A percentile compares a stretch with the other conserved stretches of the same genome.
These are phyloP conservation scores for Cardiospermum halicacabum DNA, from an alignment of 345 rosid species.

Conservation along the genomic window DNA sequence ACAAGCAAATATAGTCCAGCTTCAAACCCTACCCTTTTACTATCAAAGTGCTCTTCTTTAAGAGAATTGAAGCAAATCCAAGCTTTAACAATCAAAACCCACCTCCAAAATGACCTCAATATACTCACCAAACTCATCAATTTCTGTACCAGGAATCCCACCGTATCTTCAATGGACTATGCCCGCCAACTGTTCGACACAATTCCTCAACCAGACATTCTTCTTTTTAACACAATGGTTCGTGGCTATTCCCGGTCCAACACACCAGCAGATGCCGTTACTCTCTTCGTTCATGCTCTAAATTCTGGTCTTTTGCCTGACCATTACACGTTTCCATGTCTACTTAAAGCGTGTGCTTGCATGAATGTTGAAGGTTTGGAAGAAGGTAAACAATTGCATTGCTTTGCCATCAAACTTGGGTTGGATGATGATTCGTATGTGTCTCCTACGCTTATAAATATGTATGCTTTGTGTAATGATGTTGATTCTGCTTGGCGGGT, in stretches of 20 bases:
- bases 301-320: slow-evolving; percentile 42
- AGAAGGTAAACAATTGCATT: slow-evolving; percentile 63
- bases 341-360: slow-evolving; percentile 52
- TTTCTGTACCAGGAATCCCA: slow-evolving; percentile 46
- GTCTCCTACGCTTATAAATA: slow-evolving; percentile 64
- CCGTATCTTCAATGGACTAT: slow-evolving; percentile 34
- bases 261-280: slow-evolving; percentile 35
- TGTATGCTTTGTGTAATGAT: slow-evolving; percentile 62
- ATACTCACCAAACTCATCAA: slow-evolving; percentile 54
- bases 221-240: slow-evolving; percentile 56
- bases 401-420: slow-evolving; percentile 48
- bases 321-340: slow-evolving; percentile 66
- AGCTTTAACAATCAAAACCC: slow-evolving; percentile 56
- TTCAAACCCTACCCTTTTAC: slow-evolving; percentile 29
- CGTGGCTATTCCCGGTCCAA: slow-evolving; percentile 59
- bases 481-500: slow-evolving; percentile 55
- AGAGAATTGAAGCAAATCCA: slow-evolving; percentile 69
- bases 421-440: slow-evolving; percentile 42
- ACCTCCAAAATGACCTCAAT: slow-evolving; percentile 39
- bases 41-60: slow-evolving; percentile 49
- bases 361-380: slow-evolving; percentile 33
- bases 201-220: slow-evolving; percentile 47
- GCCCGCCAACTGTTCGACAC: slow-evolving; percentile 60
- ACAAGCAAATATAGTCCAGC: slow-evolving; percentile 4
- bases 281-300: slow-evolving; percentile 43